phyloP scores from a whole-genome alignment of 345 rosid genomes.

The Eucalyptus pumila region DNA sequence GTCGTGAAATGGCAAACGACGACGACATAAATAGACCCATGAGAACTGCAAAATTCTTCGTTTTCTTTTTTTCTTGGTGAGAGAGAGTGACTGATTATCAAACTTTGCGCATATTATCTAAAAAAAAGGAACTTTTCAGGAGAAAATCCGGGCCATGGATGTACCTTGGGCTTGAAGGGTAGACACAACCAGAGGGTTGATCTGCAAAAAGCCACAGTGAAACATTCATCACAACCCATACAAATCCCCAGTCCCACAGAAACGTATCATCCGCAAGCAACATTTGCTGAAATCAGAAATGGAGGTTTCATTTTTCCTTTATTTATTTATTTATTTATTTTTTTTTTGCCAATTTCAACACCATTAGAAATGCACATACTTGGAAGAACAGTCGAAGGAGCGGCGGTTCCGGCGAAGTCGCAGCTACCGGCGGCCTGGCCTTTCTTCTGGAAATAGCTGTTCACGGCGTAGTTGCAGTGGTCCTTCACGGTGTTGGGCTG shows the following conservation, averaged over 20 bases:
- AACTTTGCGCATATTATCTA: not conserved
- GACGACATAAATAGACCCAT: not conserved
- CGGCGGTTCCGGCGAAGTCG: slow-evolving; percentile 66
- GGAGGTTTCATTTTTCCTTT: not conserved
- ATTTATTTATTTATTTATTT: no score
- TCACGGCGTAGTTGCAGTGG: slow-evolving; percentile 88
- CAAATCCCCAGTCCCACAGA: not conserved
- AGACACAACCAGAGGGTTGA: slow-evolving; percentile 25
- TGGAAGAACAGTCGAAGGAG: slow-evolving; percentile 21
- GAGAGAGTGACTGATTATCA: not conserved
- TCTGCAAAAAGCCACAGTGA: slow-evolving; percentile 16
- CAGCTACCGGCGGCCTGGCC: slow-evolving; percentile 47
- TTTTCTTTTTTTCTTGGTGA: not conserved
- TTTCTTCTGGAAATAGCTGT: slow-evolving; percentile 72
- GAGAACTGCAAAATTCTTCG: not conserved
- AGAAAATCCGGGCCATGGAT: not conserved
- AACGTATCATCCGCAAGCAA: not conserved
- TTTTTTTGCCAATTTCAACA: not conserved
- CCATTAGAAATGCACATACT: slow-evolving; percentile 11
- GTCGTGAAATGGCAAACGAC: not conserved
- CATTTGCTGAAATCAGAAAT: not conserved
- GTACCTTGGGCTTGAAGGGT: slow-evolving; percentile 2
- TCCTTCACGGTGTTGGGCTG: slow-evolving; percentile 72
- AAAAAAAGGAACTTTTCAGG: not conserved
- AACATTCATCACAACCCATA: not conserved